Conservation (phyloP, 805 yeast genomes). For the Hanseniaspora lindneri region DNA sequence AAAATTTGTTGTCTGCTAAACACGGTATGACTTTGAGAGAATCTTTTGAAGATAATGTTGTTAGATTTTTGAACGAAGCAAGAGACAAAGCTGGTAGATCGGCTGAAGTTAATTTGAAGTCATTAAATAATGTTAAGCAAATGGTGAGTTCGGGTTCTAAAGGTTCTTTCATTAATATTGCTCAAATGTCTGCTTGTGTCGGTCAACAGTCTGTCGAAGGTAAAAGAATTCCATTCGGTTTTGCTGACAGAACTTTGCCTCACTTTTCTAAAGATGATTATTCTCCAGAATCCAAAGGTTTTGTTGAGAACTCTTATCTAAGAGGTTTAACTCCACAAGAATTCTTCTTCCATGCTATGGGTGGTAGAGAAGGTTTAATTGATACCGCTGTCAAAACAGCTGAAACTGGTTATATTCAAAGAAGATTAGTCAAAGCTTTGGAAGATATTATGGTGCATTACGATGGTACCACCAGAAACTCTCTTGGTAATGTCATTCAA, state of each 20-base stretch:
- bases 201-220: conserved; percentile 99
- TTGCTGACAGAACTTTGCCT: conserved; percentile 89
- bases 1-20: conserved; percentile 76
- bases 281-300: conserved; percentile 96
- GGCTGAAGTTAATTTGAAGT: conserved; percentile 92
- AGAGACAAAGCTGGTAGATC: conserved; percentile 99
- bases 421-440: conserved; percentile 91
- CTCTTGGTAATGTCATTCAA: conserved; percentile 91
- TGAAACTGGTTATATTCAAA: conserved; percentile 95
- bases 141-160: conserved; percentile 99
- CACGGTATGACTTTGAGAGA: conserved; percentile 99
- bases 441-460: conserved; percentile 97
- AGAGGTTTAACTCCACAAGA: conserved; percentile 98
- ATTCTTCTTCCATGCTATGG: conserved; percentile 98
- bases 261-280: conserved; percentile 98
- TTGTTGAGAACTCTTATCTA: conserved; percentile 90
- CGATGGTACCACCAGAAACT: conserved; percentile 96
- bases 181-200: conserved; percentile 99
- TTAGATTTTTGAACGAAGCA: conserved; percentile 89
- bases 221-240: conserved; percentile 96
- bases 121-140: conserved; percentile 90
- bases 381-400: conserved; percentile 99
- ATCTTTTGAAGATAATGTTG: conserved; percentile 93
- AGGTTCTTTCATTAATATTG: conserved; percentile 96
- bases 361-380: conserved; percentile 99